Percentiles rank a stretch among this genome's conserved stretches.
Conservation (phyloP, 768 basidiomycete species). For the Mrakia blollopis region DNA sequence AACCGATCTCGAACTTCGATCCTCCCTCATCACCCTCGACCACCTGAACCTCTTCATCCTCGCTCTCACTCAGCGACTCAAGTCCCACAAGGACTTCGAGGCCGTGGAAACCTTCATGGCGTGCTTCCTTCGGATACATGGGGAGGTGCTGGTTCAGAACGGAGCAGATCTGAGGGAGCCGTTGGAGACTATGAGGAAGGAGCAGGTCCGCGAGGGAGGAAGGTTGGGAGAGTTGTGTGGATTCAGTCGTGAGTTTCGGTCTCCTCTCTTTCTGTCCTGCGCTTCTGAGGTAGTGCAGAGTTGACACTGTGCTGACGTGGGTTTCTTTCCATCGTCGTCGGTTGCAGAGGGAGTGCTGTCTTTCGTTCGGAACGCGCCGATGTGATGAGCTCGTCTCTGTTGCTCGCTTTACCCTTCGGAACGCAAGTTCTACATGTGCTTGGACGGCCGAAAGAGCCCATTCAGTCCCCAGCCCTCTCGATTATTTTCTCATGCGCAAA, state of each 20-base stretch:
- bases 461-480: no score
- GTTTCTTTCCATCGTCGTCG: not conserved
- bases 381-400: not conserved
- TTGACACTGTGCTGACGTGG: no score
- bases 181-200: slow-evolving; percentile 57
- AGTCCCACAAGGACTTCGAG: slow-evolving; percentile 84
- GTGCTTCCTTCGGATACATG: slow-evolving; percentile 79
- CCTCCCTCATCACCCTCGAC: slow-evolving; percentile 55
- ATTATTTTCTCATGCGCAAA: no score
- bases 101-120: slow-evolving; percentile 82
- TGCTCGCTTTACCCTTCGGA: no score
- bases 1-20: slow-evolving; percentile 83
- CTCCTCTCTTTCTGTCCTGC: not conserved
- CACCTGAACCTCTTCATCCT: slow-evolving; percentile 64
- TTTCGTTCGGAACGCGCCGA: slow-evolving; percentile 28
- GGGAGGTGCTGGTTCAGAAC: slow-evolving; percentile 68
- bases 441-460: no score
- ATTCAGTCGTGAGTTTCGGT: not conserved
- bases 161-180: slow-evolving; percentile 55
- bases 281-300: no score
- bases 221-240: slow-evolving; percentile 51
- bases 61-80: slow-evolving; percentile 66
- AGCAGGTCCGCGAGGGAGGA: slow-evolving; percentile 72
- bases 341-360: slow-evolving; percentile 17
- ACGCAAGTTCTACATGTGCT: no score